Base-by-base conservation (phyloP, 2,329 filamentous ascomycete species). In the Colletotrichum orchidophilum region DNA sequence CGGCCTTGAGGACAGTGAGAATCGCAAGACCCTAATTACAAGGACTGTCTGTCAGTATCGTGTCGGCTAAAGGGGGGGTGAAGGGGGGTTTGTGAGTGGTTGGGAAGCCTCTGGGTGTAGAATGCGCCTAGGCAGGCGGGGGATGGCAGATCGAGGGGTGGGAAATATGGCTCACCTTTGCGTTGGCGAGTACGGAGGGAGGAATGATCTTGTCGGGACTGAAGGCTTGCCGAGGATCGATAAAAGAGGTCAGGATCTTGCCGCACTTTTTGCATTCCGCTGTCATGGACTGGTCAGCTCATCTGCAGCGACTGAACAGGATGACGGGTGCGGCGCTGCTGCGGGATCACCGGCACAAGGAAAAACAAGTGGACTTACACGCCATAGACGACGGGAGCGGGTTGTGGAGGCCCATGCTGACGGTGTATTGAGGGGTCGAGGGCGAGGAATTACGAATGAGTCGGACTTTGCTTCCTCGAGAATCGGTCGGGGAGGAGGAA, bases 171-270 rank as follows among this genome's bases (percentile, higher is more conserved):
- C 77, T 72, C 83, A 94, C 93, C 90, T 99, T 98, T 78, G 96
- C 96, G 81, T 94, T 94, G 74, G 93, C 93, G 77, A 99, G 91
- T 76, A 99, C 89, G 63, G 92, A 89, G 8, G 96, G 95, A 60
- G 96, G 96, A 77, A 99, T 99, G 80, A 99, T 92, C 83, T 98
- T 98, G 83, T 98, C 96, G 66, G 96, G 96, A 6, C 96, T 95
- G 81, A 98, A 97, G 24, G 96, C 86, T 85, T 98, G 96, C 79
- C 92, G 90, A 24, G 96, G 96, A 80, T 98, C 96, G 80, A 98
- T 90, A 81, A 99, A 99, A 13, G 95, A 97, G 55, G 93, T 90
- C 76, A 99, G 89, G 78, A 98, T 98, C 87, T 97, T 97, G 80
- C 93, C 93, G 80, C 95, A 96, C 84, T 99, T 99, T 83, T 93